Percentiles rank a stretch among this genome's conserved stretches.
These are phyloP conservation scores for Eucommia ulmoides DNA, from an alignment of 257 asterid species.

Conservation along the genomic window DNA sequence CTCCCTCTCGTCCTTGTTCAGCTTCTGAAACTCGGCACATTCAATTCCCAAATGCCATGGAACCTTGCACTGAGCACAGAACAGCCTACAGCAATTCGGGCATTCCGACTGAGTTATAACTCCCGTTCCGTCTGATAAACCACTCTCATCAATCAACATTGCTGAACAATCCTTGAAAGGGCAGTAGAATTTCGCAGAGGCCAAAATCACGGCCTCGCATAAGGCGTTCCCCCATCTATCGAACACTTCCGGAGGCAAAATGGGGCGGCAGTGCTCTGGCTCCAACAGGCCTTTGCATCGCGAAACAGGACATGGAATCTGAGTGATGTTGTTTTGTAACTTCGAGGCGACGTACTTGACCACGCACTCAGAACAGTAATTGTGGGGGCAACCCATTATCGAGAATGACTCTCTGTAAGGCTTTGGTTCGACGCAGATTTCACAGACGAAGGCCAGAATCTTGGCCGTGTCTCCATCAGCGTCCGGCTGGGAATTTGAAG, in stretches of 20 bases:
- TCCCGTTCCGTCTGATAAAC: background rate
- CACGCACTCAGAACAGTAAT: background rate
- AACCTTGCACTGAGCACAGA: slow-evolving; percentile 1
- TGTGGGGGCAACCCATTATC: background rate
- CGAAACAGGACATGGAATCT: background rate
- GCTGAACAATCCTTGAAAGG: background rate
- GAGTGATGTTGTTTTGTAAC: background rate
- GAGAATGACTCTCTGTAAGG: background rate
- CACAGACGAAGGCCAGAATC: background rate
- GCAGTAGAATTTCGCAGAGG: background rate
- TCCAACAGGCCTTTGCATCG: background rate
- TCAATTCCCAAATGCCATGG: background rate
- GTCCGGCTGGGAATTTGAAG: background rate
- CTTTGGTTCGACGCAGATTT: background rate
- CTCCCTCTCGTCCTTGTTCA: background rate
- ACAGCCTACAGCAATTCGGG: background rate
- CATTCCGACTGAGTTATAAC: background rate
- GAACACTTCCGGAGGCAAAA: background rate
- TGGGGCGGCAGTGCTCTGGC: background rate
- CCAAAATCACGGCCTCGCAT: background rate
- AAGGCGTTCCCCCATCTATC: background rate
- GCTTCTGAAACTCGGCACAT: background rate
- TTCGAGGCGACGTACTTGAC: background rate
- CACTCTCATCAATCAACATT: background rate
- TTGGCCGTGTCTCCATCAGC: background rate